A percentile compares a stretch with the other conserved stretches of the same genome.
These are phyloP conservation scores for Millerozyma miso DNA, from an alignment of 805 yeast species.

Conservation along the genomic window DNA sequence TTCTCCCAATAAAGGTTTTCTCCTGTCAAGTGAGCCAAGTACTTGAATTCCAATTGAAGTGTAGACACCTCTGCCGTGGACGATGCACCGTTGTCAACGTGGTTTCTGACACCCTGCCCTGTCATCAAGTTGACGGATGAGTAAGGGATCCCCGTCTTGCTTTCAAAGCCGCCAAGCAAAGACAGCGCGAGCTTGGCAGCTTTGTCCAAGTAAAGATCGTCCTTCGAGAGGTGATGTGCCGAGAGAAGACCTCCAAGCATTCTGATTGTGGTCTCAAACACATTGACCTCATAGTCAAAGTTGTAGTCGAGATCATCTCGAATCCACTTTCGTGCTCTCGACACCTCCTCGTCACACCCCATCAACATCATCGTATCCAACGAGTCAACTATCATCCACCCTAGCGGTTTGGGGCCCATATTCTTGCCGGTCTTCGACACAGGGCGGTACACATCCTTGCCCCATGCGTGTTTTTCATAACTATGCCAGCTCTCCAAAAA, in stretches of 20 bases:
- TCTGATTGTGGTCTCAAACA: conserved; percentile 91
- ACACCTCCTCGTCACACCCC: conserved; percentile 62
- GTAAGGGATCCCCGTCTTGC: conserved; percentile 68
- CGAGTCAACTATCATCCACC: conserved; percentile 91
- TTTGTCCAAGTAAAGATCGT: conserved; percentile 67
- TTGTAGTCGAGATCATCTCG: conserved; percentile 62
- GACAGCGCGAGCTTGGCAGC: conserved; percentile 79
- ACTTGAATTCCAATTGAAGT: conserved; percentile 81
- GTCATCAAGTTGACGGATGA: conserved; percentile 70
- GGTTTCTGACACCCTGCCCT: conserved; percentile 56
- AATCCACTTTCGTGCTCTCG: conserved; percentile 71
- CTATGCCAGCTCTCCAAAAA: conserved; percentile 76
- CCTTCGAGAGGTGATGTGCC: conserved; percentile 67
- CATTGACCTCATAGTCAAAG: conserved; percentile 70
- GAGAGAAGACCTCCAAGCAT: conserved; percentile 92
- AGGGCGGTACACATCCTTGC: conserved; percentile 74
- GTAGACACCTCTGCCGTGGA: conserved; percentile 90
- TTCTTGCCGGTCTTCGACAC: conserved; percentile 57
- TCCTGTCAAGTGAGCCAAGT: conserved; percentile 75
- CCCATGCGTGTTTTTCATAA: conserved; percentile 78
- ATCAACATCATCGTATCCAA: conserved; percentile 78
- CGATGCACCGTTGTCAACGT: conserved; percentile 70
- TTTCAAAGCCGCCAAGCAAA: conserved; percentile 63
- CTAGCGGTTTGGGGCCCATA: conserved; percentile 79
- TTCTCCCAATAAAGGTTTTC: conserved; percentile 73